Evolutionary conservation across 176 grass and related monocot genomes (phyloP).

Genomic region (Phyllostachys edulis): DNA sequence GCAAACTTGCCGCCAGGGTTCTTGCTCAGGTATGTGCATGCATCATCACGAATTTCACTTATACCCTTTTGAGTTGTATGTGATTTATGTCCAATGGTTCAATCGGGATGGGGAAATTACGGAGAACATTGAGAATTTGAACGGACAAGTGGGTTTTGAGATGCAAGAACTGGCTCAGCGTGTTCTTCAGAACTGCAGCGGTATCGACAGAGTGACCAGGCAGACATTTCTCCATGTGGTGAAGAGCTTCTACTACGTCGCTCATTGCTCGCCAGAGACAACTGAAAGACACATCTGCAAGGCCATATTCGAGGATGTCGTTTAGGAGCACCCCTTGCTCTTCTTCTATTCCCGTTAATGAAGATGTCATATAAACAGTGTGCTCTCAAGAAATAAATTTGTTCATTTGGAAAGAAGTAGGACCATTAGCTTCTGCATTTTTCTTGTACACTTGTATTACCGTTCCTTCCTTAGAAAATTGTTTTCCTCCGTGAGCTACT

Average conservation of each 20-base stretch:
- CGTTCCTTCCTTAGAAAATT: no score
- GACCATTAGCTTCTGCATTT: no score
- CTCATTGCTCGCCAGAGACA: slow-evolving; percentile 13
- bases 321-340: no score
- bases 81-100: background rate
- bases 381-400: no score
- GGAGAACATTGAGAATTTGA: background rate
- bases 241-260: slow-evolving; percentile 28
- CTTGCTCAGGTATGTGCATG: no score
- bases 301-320: background rate
- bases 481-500: no score
- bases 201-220: background rate
- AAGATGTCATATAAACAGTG: no score
- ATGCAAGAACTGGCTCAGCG: slow-evolving; percentile 28
- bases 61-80: background rate
- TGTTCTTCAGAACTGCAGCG: background rate
- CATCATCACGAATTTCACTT: no score
- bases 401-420: no score
- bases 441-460: no score
- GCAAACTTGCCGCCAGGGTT: no score
- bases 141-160: background rate
- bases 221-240: slow-evolving; percentile 29
- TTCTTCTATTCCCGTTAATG: no score
- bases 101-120: background rate
- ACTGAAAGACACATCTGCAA: slow-evolving; percentile 22